Percentiles rank a stretch among this genome's conserved stretches.
These are phyloP conservation scores for Exophiala sp. DNA, from an alignment of 2,329 filamentous ascomycete species.

Conservation along the genomic window DNA sequence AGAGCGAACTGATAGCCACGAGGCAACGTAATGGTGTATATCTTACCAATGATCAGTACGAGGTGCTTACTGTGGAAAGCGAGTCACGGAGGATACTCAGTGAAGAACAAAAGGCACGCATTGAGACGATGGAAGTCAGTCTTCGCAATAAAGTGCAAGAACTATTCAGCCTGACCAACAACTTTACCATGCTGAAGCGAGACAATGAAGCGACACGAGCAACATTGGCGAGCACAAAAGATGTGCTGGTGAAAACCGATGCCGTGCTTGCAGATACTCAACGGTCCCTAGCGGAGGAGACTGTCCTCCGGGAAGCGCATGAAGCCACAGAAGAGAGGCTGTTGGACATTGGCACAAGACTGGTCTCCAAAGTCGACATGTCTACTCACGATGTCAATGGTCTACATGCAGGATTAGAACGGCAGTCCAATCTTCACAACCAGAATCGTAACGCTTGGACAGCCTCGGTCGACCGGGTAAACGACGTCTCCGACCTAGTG, in stretches of 20 bases:
- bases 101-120: conserved; percentile 87
- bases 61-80: conserved; percentile 86
- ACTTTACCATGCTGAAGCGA: conserved; percentile 83
- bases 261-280: conserved; percentile 74
- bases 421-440: conserved; percentile 78
- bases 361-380: conserved; percentile 72
- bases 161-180: conserved; percentile 78
- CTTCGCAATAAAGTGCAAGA: conserved; percentile 92
- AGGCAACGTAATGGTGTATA: conserved; percentile 94
- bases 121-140: conserved; percentile 87
- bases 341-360: conserved; percentile 65
- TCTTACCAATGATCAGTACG: conserved; percentile 80
- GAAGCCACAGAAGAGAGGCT: conserved; percentile 79
- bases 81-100: conserved; percentile 87
- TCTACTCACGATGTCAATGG: conserved; percentile 78
- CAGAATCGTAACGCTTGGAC: conserved; percentile 78
- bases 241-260: conserved; percentile 82
- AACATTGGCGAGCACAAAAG: conserved; percentile 73
- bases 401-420: conserved; percentile 78
- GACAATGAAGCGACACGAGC: conserved; percentile 76
- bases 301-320: conserved; percentile 74
- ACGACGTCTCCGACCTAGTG: conserved; percentile 71
- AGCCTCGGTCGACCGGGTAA: conserved; percentile 70
- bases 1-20: conserved; percentile 88
- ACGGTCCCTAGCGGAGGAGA: conserved; percentile 74